phyloP scores from a whole-genome alignment of 352 stramenopile species.

The Phytophthora macrochlamydospora region DNA sequence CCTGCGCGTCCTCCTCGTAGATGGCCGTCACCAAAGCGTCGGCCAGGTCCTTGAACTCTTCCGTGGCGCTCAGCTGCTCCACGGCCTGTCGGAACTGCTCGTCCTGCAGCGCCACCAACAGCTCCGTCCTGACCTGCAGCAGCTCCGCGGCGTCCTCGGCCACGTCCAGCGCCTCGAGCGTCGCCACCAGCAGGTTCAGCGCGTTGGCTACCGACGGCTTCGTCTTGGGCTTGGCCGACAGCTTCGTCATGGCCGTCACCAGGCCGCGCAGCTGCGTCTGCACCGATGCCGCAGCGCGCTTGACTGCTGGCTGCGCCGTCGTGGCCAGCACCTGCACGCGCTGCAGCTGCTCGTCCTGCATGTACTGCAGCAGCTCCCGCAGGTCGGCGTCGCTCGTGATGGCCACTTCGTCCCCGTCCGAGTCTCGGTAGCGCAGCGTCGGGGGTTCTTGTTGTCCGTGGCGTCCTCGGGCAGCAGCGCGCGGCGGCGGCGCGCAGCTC shows the following conservation, averaged over 20 bases:
- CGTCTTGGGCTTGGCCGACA: slow-evolving; percentile 45
- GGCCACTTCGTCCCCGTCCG: slow-evolving; percentile 63
- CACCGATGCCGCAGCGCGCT: slow-evolving; percentile 24
- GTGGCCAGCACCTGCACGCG: slow-evolving; percentile 39
- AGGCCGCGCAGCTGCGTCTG: slow-evolving; percentile 51
- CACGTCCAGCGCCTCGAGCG: slow-evolving; percentile 52
- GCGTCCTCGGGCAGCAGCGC: slow-evolving; percentile 18
- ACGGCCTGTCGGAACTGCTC: slow-evolving; percentile 37
- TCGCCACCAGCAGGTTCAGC: slow-evolving; percentile 44
- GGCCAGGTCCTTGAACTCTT: slow-evolving; percentile 48
- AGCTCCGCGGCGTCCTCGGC: slow-evolving; percentile 44
- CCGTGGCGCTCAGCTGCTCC: slow-evolving; percentile 34
- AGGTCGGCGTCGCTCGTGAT: slow-evolving; percentile 59
- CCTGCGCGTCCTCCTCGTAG: slow-evolving; percentile 33
- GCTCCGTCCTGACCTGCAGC: slow-evolving; percentile 45
- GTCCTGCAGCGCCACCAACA: slow-evolving; percentile 46
- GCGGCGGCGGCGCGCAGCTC: slow-evolving; percentile 28
- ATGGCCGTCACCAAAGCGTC: slow-evolving; percentile 35
- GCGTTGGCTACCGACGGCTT: slow-evolving; percentile 43
- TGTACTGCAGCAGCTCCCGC: slow-evolving; percentile 54
- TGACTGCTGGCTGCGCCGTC: slow-evolving; percentile 1
- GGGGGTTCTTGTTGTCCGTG: neutral
- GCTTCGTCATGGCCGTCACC: slow-evolving; percentile 59
- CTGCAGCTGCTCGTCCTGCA: slow-evolving; percentile 52
- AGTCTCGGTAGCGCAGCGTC: slow-evolving; percentile 56